phyloP scores from a whole-genome alignment of 192 early-diverging fungal genomes.

The Backusella luteola region DNA sequence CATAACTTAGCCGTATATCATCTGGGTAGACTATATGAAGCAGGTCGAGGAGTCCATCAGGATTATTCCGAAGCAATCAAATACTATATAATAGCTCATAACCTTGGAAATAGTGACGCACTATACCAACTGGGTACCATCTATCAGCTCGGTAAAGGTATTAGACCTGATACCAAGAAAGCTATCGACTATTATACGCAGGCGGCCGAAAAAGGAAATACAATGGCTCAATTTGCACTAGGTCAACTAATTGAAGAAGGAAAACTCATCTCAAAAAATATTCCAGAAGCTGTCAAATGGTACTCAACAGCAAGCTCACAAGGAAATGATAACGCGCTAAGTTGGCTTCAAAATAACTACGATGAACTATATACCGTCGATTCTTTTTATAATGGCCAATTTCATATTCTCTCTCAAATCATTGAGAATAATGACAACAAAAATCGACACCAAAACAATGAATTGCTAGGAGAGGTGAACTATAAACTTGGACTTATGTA shows the following conservation, averaged over 20 bases:
- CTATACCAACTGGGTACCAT: background rate
- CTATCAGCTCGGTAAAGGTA: background rate
- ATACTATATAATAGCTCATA: background rate
- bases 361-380: background rate
- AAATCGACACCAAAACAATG: background rate
- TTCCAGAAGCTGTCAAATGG: background rate
- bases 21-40: background rate
- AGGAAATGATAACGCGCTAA: background rate
- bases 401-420: background rate
- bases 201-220: background rate
- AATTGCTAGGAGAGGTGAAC: background rate
- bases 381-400: background rate
- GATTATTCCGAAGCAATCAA: background rate
- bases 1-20: background rate
- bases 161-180: background rate
- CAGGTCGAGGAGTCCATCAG: background rate
- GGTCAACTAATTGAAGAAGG: no score
- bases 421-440: no score
- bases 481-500: background rate
- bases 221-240: no score
- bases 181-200: background rate
- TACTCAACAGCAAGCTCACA: background rate
- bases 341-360: background rate
- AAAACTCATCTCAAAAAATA: no score
- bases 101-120: background rate